Base-by-base conservation (phyloP, 2,329 filamentous ascomycete species). In the Trichoderma koningii region DNA sequence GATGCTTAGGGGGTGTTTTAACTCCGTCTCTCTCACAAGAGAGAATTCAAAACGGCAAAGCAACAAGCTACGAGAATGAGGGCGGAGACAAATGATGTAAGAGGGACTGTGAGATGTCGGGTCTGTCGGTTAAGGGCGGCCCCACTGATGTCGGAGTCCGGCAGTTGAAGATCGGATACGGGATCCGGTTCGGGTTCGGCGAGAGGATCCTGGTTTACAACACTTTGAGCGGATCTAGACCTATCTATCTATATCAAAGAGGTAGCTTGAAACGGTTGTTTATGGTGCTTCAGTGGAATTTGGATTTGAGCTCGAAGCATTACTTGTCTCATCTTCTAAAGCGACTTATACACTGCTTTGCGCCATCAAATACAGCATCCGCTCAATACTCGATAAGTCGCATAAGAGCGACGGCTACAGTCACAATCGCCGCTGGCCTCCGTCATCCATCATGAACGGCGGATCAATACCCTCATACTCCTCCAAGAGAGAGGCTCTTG, bases 401-500 rank as follows among this genome's bases (percentile, higher is more conserved):
- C 2, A 23, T 3, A 23, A 23, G 21, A 23, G 21, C 21, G 21
- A 23, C 21, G 21, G 21, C 21, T 23, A 23, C 21, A 23, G 21
- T 23, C 21, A 23, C 21, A 23, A 23, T 23, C 21, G 3, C 21
- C 26, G 21, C n/a, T n/a, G 17, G 14, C 5, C 5, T 17, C 26
- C 34, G 5, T 41, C 15, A 19, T 19, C 60, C 1, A 63, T 47
- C 41, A 63, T 55, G 60, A 47, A 55, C 19, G 19, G 41, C 9
- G 34, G 12, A 3, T 38, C 60, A 55, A 21, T 4, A 23, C 15
- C 42, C 7, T 2, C 41, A 2, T 66, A 66, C 19, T 66, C 64
- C 53, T 73, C 72, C 7, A 69, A 69, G 23, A 67, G 67, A 2
- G 73, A 75, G 65, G 69, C 69, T 15, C 44, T 28, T n/a, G 61